Conservation (phyloP, 2,329 filamentous ascomycete genomes). For the Bertia moriformis region DNA sequence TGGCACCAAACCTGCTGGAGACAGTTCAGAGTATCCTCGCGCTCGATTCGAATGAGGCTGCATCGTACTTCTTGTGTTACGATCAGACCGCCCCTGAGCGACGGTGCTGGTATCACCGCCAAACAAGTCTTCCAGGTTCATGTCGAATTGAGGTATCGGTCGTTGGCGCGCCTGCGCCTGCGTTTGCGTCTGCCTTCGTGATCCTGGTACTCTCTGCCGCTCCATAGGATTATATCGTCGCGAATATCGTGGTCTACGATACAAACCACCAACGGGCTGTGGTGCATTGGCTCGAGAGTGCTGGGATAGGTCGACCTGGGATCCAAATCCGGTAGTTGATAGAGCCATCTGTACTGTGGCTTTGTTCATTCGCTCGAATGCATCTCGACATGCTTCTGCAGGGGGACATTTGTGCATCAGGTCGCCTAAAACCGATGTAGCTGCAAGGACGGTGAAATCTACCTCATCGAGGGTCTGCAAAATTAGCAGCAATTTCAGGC, state of each 20-base stretch:
- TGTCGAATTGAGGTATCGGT: constrained; percentile 40
- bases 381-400: constrained; percentile 84
- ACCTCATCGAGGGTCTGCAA: constrained; percentile 74
- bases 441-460: constrained; percentile 88
- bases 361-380: constrained; percentile 88
- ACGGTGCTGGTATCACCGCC: constrained; percentile 21
- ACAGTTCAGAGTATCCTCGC: background rate
- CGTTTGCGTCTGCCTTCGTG: constrained; percentile 5
- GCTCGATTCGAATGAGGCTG: background rate
- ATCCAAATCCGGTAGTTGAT: constrained; percentile 68
- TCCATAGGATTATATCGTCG: background rate
- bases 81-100: too few relatives aligned
- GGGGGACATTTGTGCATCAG: constrained; percentile 89
- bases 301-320: constrained; percentile 2
- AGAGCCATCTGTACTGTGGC: constrained; percentile 92
- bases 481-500: constrained; percentile 3
- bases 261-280: constrained; percentile 6
- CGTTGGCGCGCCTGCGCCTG: constrained; percentile 19
- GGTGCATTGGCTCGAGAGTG: constrained; percentile 2
- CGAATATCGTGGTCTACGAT: constrained; percentile 2
- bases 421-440: constrained; percentile 81
- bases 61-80: constrained; percentile 10
- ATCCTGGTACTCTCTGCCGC: background rate
- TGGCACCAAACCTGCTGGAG: constrained; percentile 10
- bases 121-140: constrained; percentile 35